Evolutionary conservation across 176 grass and related monocot species (phyloP).

Genomic region (Oryza meridionalis): DNA sequence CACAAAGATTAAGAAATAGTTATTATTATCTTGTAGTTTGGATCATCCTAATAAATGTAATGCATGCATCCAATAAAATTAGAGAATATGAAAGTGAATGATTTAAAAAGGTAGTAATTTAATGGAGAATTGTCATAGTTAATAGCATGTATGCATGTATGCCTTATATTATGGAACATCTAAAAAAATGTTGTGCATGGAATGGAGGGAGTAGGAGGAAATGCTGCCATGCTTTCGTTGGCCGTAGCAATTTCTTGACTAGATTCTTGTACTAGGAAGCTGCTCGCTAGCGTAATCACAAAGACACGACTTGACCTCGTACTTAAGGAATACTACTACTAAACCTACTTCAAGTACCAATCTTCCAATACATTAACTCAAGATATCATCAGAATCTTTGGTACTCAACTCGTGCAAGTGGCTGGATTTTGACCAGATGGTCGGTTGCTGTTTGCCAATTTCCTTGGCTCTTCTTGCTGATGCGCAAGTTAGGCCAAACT

Average conservation of each 20-base stretch:
- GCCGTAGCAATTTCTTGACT: background rate
- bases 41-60: too few relatives aligned
- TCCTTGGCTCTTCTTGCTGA: background rate
- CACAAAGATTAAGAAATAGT: too few relatives aligned
- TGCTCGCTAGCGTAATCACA: slow-evolving; percentile 8
- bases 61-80: too few relatives aligned
- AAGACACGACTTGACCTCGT: background rate
- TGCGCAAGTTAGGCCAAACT: background rate
- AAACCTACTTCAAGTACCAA: background rate
- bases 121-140: too few relatives aligned
- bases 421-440: background rate
- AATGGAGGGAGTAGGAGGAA: too few relatives aligned
- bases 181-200: too few relatives aligned
- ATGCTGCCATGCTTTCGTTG: background rate
- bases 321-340: background rate
- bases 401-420: background rate
- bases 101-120: too few relatives aligned
- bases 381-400: background rate
- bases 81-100: too few relatives aligned
- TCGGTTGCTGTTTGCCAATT: background rate
- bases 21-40: too few relatives aligned
- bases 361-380: background rate
- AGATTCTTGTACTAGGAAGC: slow-evolving; percentile 15
- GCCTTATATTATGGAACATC: too few relatives aligned
- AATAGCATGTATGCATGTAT: too few relatives aligned